Base-by-base conservation (phyloP, 495 filamentous ascomycete species). In the Friedmanniomyces simplex region DNA sequence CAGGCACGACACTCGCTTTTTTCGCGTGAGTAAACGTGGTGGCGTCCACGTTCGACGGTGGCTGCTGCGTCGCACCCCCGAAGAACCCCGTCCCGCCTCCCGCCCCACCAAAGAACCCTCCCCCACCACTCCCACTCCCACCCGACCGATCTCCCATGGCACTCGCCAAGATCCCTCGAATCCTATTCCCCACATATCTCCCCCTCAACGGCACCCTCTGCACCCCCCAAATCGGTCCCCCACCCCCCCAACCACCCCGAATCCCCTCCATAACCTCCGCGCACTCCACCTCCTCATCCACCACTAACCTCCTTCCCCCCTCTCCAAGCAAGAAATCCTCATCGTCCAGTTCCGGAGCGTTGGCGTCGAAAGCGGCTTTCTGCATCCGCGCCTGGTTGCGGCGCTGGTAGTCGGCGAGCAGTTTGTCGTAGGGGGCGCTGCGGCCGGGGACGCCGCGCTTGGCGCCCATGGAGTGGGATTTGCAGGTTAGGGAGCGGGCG, bases 311-410 rank as follows among this genome's bases (percentile, higher is more conserved):
- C 77, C 84, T 22, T 76, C 79, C 30, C 85, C 85, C 52, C 76
- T 77, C 28, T 32, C 28, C 28, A 10, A 32, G 28, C 28, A 32
- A 10, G 4, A 32, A 10, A 48, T 88, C 84, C 48, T 96, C 91
- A 50, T 96, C 91, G 50, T 96, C 90, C 55, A 87, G 85, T 5
- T 91, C 72, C n/a, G 91, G 89, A 8, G 89, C 90, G 67, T 91
- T 91, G 60, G 91, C 91, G 67, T 95, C 90, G 63, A 98, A 86
- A 32, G 89, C 88, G 41, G 89, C 89, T 73, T 95, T 94, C 68
- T 96, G 91, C 73, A 93, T 87, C 64, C 94, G 91, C 13, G 93
- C 93, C 72, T 97, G 93, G 68, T 97, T 98, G 77, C 95, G 96
- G 78, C 96, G 96, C 74, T 98, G 93, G 70, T 98, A 97, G 18